These are phyloP conservation scores for Camellia lanceoleosa DNA, from an alignment of 148 eudicot genomes.

Conservation along the genomic window DNA sequence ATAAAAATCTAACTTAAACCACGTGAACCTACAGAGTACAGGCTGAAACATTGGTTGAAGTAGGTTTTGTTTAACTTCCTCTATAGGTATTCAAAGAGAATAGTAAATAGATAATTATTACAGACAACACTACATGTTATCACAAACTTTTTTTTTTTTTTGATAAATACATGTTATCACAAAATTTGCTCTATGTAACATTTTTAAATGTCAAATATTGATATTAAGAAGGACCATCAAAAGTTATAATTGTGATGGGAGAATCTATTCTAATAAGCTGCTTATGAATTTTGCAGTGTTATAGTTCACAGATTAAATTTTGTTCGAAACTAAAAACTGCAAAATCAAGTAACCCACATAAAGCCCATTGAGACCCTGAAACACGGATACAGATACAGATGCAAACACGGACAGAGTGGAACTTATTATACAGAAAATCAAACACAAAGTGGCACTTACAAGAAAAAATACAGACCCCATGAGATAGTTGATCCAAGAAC, in stretches of 20 bases:
- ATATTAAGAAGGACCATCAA: not conserved
- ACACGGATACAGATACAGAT: too few species aligned
- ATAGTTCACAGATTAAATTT: not conserved
- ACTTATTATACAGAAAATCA: not conserved
- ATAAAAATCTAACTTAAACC: not conserved
- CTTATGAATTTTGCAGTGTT: not conserved
- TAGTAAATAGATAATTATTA: not conserved
- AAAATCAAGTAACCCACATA: not conserved
- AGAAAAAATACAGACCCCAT: constrained; percentile 96
- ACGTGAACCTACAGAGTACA: not conserved
- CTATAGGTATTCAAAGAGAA: not conserved
- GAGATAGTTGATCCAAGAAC: constrained; percentile 93
- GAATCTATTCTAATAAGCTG: not conserved
- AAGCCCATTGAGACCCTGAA: too few species aligned
- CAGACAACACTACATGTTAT: not conserved
- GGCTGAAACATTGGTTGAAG: not conserved
- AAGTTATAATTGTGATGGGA: not conserved
- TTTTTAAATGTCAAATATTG: not conserved
- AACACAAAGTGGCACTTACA: constrained; percentile 54
- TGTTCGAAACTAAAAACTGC: not conserved
- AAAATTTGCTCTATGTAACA: not conserved
- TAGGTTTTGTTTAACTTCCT: not conserved
- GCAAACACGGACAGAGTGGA: not conserved
- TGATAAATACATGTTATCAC: not conserved
- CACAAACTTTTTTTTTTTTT: not conserved